phyloP scores from a whole-genome alignment of 202 grass and related monocot species.

The Setaria viridis region DNA sequence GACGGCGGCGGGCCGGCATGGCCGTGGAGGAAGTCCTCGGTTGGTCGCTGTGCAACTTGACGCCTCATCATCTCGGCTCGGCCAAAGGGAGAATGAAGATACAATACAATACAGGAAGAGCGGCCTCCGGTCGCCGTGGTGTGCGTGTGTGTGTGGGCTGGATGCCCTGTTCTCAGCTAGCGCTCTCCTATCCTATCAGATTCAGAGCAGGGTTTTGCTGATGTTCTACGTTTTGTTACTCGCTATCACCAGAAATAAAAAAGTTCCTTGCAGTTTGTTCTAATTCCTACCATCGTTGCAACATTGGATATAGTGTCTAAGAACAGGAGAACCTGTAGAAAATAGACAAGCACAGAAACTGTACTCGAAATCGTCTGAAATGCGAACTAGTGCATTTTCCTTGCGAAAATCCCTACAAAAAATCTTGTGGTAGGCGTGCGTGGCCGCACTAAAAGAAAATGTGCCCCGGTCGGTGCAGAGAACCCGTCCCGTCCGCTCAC shows the following conservation, averaged over 20 bases:
- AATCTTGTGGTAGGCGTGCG: neutral
- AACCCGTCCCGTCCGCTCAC: neutral
- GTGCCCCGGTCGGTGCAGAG: neutral
- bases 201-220: conserved; percentile 1
- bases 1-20: neutral
- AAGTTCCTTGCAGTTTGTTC: neutral
- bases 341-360: too few relatives aligned
- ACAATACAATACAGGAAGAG: neutral
- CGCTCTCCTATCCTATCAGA: neutral
- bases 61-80: neutral
- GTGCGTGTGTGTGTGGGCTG: conserved; percentile 1
- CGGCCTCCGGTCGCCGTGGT: neutral
- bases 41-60: neutral
- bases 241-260: neutral
- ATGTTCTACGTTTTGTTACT: neutral
- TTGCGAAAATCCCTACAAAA: neutral
- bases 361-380: too few relatives aligned
- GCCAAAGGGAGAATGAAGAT: neutral
- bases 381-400: neutral
- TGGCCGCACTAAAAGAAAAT: neutral
- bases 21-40: neutral
- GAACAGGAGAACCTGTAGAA: too few relatives aligned
- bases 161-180: neutral
- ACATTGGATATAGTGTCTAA: neutral
- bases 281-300: neutral